A percentile compares a stretch with the other conserved stretches of the same genome.
phyloP scores from a whole-genome alignment of 1,139 yeast genomes.

The Geotrichum cucujoidarum region DNA sequence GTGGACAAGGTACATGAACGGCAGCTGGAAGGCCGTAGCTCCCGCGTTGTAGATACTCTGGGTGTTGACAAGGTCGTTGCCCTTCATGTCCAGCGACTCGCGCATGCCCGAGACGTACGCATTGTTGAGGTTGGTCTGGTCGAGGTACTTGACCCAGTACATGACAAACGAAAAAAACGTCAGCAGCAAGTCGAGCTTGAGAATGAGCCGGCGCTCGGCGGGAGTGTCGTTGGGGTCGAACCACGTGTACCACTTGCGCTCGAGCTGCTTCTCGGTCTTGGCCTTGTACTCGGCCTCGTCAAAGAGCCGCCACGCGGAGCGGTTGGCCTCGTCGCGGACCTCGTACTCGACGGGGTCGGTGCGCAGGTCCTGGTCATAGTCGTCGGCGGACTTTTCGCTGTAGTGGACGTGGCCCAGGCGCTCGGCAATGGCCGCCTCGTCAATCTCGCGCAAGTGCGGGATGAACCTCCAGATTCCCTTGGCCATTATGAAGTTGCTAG shows the following conservation, averaged over 20 bases:
- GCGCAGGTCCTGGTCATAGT: neutral
- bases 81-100: conserved; percentile 54
- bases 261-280: neutral
- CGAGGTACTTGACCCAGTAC: conserved; percentile 68
- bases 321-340: conserved; percentile 45
- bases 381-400: neutral
- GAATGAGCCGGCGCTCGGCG: conserved; percentile 48
- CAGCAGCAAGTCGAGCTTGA: conserved; percentile 58
- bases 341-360: conserved; percentile 5
- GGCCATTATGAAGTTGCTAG: neutral
- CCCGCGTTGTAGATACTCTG: conserved; percentile 57
- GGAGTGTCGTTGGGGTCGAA: conserved; percentile 54
- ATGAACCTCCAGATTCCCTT: conserved; percentile 12
- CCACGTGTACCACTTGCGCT: conserved; percentile 52
- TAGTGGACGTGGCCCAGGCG: neutral
- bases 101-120: conserved; percentile 68
- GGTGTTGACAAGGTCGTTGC: conserved; percentile 62
- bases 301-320: conserved; percentile 60
- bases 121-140: conserved; percentile 50
- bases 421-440: conserved; percentile 9
- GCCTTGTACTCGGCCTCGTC: conserved; percentile 52
- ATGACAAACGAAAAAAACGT: conserved; percentile 57
- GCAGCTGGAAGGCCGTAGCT: conserved; percentile 51
- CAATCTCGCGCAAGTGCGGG: conserved; percentile 15
- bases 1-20: conserved; percentile 38